These are phyloP conservation scores for Blastobotrys muscicola DNA, from an alignment of 805 yeast species.

Conservation along the genomic window DNA sequence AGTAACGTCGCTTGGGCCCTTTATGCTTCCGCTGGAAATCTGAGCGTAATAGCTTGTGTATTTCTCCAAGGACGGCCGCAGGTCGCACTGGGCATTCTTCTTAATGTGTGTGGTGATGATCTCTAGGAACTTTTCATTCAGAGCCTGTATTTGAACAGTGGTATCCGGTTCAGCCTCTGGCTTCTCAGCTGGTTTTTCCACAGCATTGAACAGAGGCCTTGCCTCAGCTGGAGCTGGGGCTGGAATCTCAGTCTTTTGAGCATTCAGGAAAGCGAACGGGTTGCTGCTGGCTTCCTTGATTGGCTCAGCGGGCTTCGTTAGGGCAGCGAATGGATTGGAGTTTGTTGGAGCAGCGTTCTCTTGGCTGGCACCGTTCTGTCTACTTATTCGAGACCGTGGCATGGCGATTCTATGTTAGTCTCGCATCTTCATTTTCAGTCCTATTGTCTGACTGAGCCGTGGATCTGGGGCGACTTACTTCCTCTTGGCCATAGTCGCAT, in stretches of 20 bases:
- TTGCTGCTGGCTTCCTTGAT: neutral
- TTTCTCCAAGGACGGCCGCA: conserved; percentile 46
- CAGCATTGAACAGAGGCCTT: neutral
- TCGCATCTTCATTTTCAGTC: neutral
- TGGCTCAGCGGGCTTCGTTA: neutral
- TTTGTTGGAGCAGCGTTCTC: neutral
- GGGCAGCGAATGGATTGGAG: neutral
- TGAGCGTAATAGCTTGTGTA: conserved; percentile 45
- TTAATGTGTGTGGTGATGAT: conserved; percentile 27
- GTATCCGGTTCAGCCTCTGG: neutral
- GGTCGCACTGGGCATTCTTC: conserved; percentile 29
- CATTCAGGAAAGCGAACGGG: conserved; percentile 5
- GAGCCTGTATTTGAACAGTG: conserved; percentile 35
- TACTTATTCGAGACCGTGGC: conserved; percentile 3
- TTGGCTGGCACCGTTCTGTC: neutral
- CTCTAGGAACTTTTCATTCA: conserved; percentile 50
- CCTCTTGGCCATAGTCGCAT: conserved; percentile 54
- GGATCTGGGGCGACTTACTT: conserved; percentile 27
- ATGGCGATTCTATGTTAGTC: conserved; percentile 7
- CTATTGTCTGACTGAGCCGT: no score
- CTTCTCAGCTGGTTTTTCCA: no score
- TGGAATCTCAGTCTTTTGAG: neutral
- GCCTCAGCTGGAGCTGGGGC: neutral
- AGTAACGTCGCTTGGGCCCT: neutral
- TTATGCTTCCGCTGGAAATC: conserved; percentile 24